Percentiles rank a stretch among this genome's conserved stretches.
phyloP scores from a whole-genome alignment of 2,329 filamentous ascomycete genomes.

The Ilyonectria destructans region DNA sequence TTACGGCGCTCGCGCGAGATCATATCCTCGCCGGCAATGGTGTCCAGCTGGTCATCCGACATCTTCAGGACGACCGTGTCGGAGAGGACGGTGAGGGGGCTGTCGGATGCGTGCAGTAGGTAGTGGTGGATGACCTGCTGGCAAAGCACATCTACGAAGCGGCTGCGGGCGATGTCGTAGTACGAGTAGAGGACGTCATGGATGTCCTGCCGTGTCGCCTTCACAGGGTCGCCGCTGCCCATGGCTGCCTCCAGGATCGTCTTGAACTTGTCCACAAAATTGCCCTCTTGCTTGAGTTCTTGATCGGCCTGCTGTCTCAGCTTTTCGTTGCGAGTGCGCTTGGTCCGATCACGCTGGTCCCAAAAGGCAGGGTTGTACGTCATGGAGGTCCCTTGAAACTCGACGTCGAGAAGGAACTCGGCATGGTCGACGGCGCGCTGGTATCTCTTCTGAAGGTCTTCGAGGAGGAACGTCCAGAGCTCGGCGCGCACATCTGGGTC shows the following conservation, averaged over 20 bases:
- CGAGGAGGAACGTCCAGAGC: conserved; percentile 63
- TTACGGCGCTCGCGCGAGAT: conserved; percentile 58
- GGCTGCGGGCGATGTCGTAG: conserved; percentile 73
- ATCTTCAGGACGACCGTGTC: conserved; percentile 67
- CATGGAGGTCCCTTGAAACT: conserved; percentile 43
- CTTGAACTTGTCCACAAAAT: background rate
- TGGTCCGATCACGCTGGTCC: conserved; percentile 40
- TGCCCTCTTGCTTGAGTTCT: background rate
- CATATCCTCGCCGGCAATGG: conserved; percentile 73
- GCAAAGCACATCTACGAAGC: conserved; percentile 76
- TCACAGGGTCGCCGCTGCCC: conserved; percentile 48
- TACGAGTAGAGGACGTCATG: conserved; percentile 74
- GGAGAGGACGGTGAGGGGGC: conserved; percentile 69
- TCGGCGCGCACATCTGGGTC: conserved; percentile 60
- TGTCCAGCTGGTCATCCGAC: conserved; percentile 63
- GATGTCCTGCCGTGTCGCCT: conserved; percentile 65
- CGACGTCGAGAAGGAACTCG: conserved; percentile 63
- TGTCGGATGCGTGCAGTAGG: conserved; percentile 65
- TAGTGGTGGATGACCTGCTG: conserved; percentile 71
- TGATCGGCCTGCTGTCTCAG: background rate
- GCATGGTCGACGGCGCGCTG: conserved; percentile 64
- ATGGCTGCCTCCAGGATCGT: background rate
- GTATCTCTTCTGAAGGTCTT: conserved; percentile 64
- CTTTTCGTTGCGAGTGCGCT: background rate
- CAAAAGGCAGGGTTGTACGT: conserved; percentile 42